phyloP scores from a whole-genome alignment of 2,329 filamentous ascomycete species.

The Aspergillus persii region DNA sequence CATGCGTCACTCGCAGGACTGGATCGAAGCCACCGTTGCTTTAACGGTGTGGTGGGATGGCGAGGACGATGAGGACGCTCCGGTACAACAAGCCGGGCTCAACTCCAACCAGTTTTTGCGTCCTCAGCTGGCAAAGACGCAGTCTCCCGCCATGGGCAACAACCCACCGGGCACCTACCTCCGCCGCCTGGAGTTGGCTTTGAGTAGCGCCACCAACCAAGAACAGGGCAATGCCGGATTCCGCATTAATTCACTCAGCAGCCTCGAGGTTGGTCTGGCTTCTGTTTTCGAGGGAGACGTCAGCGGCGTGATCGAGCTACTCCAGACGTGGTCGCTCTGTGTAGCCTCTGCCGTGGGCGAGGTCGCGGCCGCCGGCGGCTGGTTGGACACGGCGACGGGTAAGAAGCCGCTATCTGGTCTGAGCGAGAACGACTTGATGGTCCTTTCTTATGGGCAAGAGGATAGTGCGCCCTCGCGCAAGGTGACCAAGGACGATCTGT shows the following conservation, averaged over 20 bases:
- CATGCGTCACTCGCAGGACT: slow-evolving; percentile 75
- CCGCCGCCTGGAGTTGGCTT: slow-evolving; percentile 67
- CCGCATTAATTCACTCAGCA: slow-evolving; percentile 70
- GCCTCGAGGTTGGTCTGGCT: slow-evolving; percentile 77
- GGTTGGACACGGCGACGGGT: slow-evolving; percentile 65
- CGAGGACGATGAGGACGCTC: slow-evolving; percentile 55
- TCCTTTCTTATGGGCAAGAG: slow-evolving; percentile 68
- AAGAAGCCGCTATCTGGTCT: slow-evolving; percentile 60
- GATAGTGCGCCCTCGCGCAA: slow-evolving; percentile 46
- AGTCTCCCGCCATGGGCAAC: slow-evolving; percentile 30
- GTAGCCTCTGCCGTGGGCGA: slow-evolving; percentile 77
- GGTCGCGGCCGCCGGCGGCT: slow-evolving; percentile 76
- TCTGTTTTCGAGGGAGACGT: slow-evolving; percentile 80
- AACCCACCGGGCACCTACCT: slow-evolving; percentile 67
- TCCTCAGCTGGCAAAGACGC: slow-evolving; percentile 33
- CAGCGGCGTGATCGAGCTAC: slow-evolving; percentile 69
- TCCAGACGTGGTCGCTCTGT: slow-evolving; percentile 77
- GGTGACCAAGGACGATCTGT: slow-evolving; percentile 74
- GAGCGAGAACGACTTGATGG: slow-evolving; percentile 79
- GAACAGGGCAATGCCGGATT: slow-evolving; percentile 62
- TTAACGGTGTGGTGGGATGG: slow-evolving; percentile 93
- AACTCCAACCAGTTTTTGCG: slow-evolving; percentile 20
- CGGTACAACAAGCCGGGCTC: slow-evolving; percentile 20
- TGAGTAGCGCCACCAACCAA: slow-evolving; percentile 63
- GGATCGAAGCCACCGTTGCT: slow-evolving; percentile 83